Evolutionary conservation across 1,284 basidiomycete genomes (phyloP), one percentile per base, ranked within the genome.

Genomic region (Cutaneotrichosporon daszewskae): DNA sequence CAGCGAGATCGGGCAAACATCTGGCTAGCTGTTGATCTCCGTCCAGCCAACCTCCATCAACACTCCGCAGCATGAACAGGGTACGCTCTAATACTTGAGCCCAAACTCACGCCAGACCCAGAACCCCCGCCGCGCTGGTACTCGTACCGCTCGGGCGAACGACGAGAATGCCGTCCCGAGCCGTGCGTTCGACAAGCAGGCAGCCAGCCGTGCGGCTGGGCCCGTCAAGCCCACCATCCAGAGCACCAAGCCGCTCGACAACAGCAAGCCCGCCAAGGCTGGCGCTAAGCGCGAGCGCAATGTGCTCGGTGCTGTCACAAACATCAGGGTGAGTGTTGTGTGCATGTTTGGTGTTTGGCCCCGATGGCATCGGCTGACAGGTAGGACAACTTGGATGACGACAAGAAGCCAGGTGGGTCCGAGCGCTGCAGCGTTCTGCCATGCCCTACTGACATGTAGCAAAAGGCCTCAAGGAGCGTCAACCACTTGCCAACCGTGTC

Each of bases 91-190:
- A 4, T 17, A 28, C 25, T 32, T 31, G 18, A 27, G 16, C 20
- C 10, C 28, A 18, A n/a, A 32, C 37, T 34, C 24, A 25, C 40
- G 6, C n/a, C 52, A 55, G 47, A 37, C 41, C 25, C 43, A 47
- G 35, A 54, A 55, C 44, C 29, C 54, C 32, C 59, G 64, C 17
- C 55, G 59, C 37, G 54, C 55, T 14, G 55, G 56, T 7, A 60
- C 49, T 33, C 54, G 63, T 27, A 47, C 49, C 19, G n/a, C n/a
- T n/a, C 50, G 56, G 14, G 37, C 43, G 9, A 68, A 57, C 44
- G 68, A 70, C 48, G 68, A 70, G 51, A 70, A 70, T 44, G 63
- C 63, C 25, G 47, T 59, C 31, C 65, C 67, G 9, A 42, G 57
- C 35, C 40, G 55, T 17, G 39, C 45, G 32, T 16, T 57, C 12